Base-by-base conservation (phyloP, 805 yeast species). In the Suhomyces prunicola region DNA sequence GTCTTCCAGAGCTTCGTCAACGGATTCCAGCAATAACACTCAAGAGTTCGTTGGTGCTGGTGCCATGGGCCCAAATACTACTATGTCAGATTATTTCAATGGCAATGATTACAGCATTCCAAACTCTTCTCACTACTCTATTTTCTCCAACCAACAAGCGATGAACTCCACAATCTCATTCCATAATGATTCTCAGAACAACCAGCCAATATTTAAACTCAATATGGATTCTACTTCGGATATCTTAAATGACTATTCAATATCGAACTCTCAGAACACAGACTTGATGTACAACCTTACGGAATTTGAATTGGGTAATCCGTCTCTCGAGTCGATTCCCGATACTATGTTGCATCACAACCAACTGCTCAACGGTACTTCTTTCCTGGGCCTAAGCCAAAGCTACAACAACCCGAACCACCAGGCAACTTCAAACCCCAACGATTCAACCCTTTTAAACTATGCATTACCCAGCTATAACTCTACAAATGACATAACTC, bases 301-400 rank as follows among this genome's bases (percentile, higher is more conserved):
- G 23, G 70, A 66, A 39, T 63, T 64, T 46, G 70, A 66, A 13
- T 52, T 65, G 35, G 64, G 56, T 1, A 64, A 60, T 52, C 63
- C 64, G 13, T 64, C 69, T 2, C 59, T 67, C 33, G 72, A 69
- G 22, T 60, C 65, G 9, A 63, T 69, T 26, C 68, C 69, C 13
- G 72, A 69, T 50, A 54, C 61, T 8, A 41, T 46, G 47, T 23
- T 51, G 29, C 48, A 44, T n/a, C 54, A 55, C 26, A 49, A 26
- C 22, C 55, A 55, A 13, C n/a, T 31, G 13, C 42, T 40, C 41
- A 26, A n/a, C n/a, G 27, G 45, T 22, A 4, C 48, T 7, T n/a
- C 42, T 10, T 17, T 17, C n/a, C 49, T 47, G 49, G 44, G 48
- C 12, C 19, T 46, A 27, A 42, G 45, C 29, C 44, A 31, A 13